Conservation (phyloP, 345 rosid species). For the Noccaea caerulescens region DNA sequence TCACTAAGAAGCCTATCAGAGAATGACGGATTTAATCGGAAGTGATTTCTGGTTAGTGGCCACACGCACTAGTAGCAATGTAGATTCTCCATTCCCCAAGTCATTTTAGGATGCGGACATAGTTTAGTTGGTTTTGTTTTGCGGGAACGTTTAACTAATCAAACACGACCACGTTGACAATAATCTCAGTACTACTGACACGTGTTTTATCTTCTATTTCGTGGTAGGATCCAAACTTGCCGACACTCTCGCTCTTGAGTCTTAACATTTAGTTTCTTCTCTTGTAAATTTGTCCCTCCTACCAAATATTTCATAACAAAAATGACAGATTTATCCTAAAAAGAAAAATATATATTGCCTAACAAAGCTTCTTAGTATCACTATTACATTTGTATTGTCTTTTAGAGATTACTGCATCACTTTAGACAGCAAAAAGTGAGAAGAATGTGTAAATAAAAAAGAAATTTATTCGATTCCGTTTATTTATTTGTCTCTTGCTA, state of each 20-base stretch:
- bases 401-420: background rate
- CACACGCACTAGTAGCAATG: background rate
- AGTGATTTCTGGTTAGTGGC: constrained; percentile 33
- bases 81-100: constrained; percentile 1
- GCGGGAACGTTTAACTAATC: constrained; percentile 22
- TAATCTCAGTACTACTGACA: background rate
- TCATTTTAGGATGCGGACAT: constrained; percentile 30
- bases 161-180: constrained; percentile 9
- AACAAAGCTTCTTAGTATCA: background rate
- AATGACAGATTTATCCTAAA: background rate
- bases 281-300: background rate
- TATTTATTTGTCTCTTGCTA: background rate
- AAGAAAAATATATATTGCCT: background rate
- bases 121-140: background rate
- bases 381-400: background rate
- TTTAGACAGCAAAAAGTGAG: background rate
- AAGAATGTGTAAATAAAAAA: background rate
- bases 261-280: background rate
- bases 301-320: background rate
- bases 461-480: background rate
- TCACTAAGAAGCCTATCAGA: constrained; percentile 15
- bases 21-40: constrained; percentile 9
- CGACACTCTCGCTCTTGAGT: constrained; percentile 26
- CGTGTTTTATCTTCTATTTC: constrained; percentile 24
- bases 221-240: constrained; percentile 34